Evolutionary conservation across 208 protist species (phyloP), one percentile per base, ranked within the genome.

Genomic region (Naegleria gruberi): DNA sequence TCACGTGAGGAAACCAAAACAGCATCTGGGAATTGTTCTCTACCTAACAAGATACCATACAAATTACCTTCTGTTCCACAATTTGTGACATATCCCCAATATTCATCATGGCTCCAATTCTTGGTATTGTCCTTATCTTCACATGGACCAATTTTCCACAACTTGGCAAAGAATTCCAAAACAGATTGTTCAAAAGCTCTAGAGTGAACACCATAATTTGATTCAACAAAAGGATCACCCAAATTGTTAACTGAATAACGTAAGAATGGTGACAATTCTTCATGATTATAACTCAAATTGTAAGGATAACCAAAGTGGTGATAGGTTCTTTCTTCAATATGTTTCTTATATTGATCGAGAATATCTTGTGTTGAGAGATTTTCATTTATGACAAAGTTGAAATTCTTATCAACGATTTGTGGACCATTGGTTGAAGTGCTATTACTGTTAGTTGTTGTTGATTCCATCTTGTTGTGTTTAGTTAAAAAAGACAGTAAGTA

Each of bases 1-100:
- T 92, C 90, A 23, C 84, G 3, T 7, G 91, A 92, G 34, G 83
- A 40, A 77, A 92, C 91, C 26, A 92, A 45, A 41, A 92, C 47
- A 23, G 90, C 91, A 41, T 91, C 90, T 15, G 91, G 91, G n/a
- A 90, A 55, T 51, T 91, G 45, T 26, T 92, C 91, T 41, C 91
- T 34, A 26, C 55, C 91, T 10, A 88, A 65, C 26, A 92, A 55
- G 65, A 92, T 92, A 34, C 82, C 65, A 77, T 92, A 88, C 43
- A 92, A 73, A 51, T 92, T 92, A 19, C 91, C 90, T 65, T 92
- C 91, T 45, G 91, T 92, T 41, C 91, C 91, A 30, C 91, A 91
- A 12, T 43, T 91, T 34, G 91, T 92, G 44, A 92, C 89, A 30
- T 92, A 92, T 46, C 91, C 91, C 91, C 91, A 92, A 77, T 91